Conservation (phyloP, 106 monocot genomes). For the Dactylorhiza incarnata region DNA sequence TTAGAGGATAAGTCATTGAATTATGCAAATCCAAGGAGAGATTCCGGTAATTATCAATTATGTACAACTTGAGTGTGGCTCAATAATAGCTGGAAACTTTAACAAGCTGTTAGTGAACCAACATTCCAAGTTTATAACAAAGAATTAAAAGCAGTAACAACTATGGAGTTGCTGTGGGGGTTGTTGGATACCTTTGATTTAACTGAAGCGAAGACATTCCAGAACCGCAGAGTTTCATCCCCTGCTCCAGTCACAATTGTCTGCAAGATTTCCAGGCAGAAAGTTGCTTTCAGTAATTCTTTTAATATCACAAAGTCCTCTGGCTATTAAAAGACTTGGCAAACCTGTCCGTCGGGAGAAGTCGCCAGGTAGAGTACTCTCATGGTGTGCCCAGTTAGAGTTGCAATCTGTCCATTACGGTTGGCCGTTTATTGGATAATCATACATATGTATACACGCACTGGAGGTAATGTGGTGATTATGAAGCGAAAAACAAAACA, state of each 20-base stretch:
- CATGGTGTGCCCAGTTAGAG: constrained; percentile 81
- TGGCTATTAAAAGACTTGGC: background rate
- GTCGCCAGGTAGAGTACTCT: constrained; percentile 82
- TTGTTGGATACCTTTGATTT: constrained; percentile 40
- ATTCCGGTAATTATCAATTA: too few relatives aligned
- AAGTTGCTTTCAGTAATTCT: background rate
- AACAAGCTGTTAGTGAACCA: too few relatives aligned
- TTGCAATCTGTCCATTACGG: constrained; percentile 43
- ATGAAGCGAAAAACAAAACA: background rate
- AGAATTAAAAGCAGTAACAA: too few relatives aligned
- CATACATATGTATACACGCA: background rate
- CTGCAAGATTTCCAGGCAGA: constrained; percentile 22
- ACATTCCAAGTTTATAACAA: too few relatives aligned
- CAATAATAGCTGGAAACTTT: too few relatives aligned
- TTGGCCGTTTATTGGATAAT: background rate
- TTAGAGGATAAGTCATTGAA: too few relatives aligned
- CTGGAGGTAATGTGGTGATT: background rate
- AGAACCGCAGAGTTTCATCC: constrained; percentile 93
- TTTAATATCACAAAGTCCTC: background rate
- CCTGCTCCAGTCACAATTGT: constrained; percentile 95
- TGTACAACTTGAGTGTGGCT: too few relatives aligned
- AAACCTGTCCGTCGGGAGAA: constrained; percentile 87
- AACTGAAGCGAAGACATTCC: constrained; percentile 82
- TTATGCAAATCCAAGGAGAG: too few relatives aligned
- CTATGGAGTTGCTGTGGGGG: too few relatives aligned